Evolutionary conservation across 768 basidiomycete genomes (phyloP).

Genomic region (Lanmaoa pseudosensibilis): DNA sequence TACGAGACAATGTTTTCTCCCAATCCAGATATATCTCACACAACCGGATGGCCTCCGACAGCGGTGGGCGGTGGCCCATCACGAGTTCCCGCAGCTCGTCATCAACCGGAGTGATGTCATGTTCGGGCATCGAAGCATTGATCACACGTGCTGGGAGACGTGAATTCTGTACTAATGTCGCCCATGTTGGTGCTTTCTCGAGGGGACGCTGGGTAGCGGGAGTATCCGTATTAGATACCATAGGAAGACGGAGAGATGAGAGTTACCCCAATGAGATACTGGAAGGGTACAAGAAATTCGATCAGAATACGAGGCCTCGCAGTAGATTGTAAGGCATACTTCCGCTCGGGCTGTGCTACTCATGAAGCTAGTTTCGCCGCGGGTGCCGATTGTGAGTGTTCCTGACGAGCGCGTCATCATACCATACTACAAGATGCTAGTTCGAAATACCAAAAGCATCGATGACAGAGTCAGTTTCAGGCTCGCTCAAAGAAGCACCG

Average conservation of each 20-base stretch:
- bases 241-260: background rate
- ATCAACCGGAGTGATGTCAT: constrained; percentile 31
- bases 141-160: constrained; percentile 44
- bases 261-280: constrained; percentile 61
- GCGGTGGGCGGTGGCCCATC: constrained; percentile 50
- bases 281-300: background rate
- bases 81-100: constrained; percentile 44
- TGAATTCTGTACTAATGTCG: constrained; percentile 25
- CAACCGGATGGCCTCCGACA: constrained; percentile 58
- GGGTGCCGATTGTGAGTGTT: constrained; percentile 55
- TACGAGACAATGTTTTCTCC: constrained; percentile 57
- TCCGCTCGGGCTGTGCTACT: constrained; percentile 70
- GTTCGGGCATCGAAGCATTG: constrained; percentile 37
- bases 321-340: constrained; percentile 38
- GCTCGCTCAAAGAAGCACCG: constrained; percentile 11
- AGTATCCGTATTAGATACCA: background rate
- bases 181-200: constrained; percentile 13
- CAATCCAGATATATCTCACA: constrained; percentile 67
- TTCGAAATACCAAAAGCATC: constrained; percentile 48
- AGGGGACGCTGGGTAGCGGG: constrained; percentile 26
- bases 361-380: constrained; percentile 56
- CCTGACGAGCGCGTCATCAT: constrained; percentile 35
- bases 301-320: background rate
- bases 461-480: constrained; percentile 45
- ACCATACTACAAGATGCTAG: background rate